Base-by-base conservation (phyloP, 2,329 filamentous ascomycete genomes). In the Monosporascus sp. region DNA sequence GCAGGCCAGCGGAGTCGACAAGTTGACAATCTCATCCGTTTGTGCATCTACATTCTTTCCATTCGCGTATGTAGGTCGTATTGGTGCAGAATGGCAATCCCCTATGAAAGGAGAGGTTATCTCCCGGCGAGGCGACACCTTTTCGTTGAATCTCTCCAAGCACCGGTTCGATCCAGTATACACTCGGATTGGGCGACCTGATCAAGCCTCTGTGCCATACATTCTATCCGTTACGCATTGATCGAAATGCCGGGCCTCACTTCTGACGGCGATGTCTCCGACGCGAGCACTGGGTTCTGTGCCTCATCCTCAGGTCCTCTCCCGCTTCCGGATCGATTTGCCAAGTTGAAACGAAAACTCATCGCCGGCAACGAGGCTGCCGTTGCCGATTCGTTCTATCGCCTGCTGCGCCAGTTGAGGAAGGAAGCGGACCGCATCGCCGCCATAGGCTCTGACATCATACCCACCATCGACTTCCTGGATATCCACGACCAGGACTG, bases 391-490 rank as follows among this genome's bases (percentile, higher is more conserved):
- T 73, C 72, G n/a, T 78, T 73, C 70, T 64, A 71, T 41, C 64
- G 72, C 22, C 62, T 79, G 3, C 60, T 78, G 7, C 57, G 59
- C 2, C 61, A 64, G 36, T 61, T 79, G 11, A 64, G 63, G 14
- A 59, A 56, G 3, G 75, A 78, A 53, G 66, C 71, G 20, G 65
- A 71, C 37, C 62, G 62, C 1, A 68, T 77, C 24, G 68, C 66
- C 5, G 57, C 65, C 5, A 37, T 58, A 41, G 71, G 70, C 1
- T 64, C 72, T 9, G 64, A 67, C 7, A 67, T 72, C 20, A 69
- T 78, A 45, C 75, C 75, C 14, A 65, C 65, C 11, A 73, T 78
- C 41, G 66, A 72, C 56, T 77, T 72, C 52, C 59, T 68, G 34
- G 68, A 77, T 49, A 67, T 76, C 45, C 59, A 65, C 27, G 66